These are phyloP conservation scores for Xylaria telfairii DNA, from an alignment of 495 filamentous ascomycete genomes.

Conservation along the genomic window DNA sequence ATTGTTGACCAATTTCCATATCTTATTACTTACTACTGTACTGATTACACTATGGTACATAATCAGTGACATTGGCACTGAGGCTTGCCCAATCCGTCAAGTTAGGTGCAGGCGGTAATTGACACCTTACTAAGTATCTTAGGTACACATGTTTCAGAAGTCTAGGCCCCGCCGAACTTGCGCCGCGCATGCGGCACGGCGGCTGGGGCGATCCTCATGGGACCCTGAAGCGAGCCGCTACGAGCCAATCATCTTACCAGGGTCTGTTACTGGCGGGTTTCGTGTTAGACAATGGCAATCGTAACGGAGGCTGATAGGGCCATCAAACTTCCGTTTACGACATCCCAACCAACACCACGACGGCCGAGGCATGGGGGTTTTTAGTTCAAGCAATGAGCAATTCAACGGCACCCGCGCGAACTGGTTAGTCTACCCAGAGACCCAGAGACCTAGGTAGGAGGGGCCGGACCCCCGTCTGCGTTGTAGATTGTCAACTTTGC, in stretches of 20 bases:
- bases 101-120: background rate
- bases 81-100: too few relatives aligned
- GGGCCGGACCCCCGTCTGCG: background rate
- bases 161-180: background rate
- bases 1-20: too few relatives aligned
- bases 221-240: background rate
- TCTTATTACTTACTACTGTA: too few relatives aligned
- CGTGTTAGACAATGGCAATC: constrained; percentile 5
- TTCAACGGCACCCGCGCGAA: too few relatives aligned
- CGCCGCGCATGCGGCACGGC: background rate
- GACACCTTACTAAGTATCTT: background rate
- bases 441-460: background rate
- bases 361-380: background rate
- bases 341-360: background rate
- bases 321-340: constrained; percentile 7
- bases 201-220: background rate
- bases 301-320: background rate
- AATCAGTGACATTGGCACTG: background rate
- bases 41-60: too few relatives aligned
- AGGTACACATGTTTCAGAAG: constrained; percentile 13
- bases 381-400: background rate
- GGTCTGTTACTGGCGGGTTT: constrained; percentile 18
- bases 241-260: constrained; percentile 14
- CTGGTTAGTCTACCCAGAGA: too few relatives aligned
- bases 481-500: constrained; percentile 29